Evolutionary conservation across 441 rosid species (phyloP).

Genomic region (Pelargonium myrrhifolium): DNA sequence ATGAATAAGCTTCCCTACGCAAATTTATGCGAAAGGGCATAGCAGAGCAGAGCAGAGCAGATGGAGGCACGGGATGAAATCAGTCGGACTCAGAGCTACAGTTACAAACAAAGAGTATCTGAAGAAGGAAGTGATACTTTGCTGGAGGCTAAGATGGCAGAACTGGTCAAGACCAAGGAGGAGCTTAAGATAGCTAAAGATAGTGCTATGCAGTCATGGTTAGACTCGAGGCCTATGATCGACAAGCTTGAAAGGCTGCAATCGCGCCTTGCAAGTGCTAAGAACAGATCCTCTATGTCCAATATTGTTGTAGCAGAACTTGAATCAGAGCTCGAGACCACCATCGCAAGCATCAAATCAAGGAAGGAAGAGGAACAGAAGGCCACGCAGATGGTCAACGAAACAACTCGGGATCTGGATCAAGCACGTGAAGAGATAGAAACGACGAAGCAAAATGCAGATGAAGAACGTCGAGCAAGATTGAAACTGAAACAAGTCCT

Average conservation of each 20-base stretch:
- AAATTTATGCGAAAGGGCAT: no score
- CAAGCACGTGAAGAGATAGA: constrained; percentile 24
- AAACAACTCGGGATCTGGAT: constrained; percentile 23
- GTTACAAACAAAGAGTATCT: no score
- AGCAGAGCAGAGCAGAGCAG: no score
- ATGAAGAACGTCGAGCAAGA: constrained; percentile 26
- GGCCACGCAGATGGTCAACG: constrained; percentile 22
- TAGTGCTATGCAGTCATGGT: constrained; percentile 40
- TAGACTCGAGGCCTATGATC: constrained; percentile 49
- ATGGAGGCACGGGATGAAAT: no score
- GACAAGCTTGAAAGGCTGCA: constrained; percentile 50
- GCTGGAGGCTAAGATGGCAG: constrained; percentile 27
- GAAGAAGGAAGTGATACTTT: not conserved
- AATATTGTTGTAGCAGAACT: constrained; percentile 29
- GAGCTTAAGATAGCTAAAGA: constrained; percentile 41
- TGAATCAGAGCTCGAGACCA: constrained; percentile 31
- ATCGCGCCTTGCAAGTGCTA: constrained; percentile 29
- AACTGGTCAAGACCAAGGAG: constrained; percentile 29
- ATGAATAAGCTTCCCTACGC: no score
- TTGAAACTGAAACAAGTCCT: constrained; percentile 30
- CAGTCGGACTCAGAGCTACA: no score
- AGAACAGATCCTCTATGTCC: constrained; percentile 31
- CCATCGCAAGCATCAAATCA: constrained; percentile 15
- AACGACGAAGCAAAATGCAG: constrained; percentile 21
- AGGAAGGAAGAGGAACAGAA: constrained; percentile 31